These are phyloP conservation scores for Termitomyces sp. DNA, from an alignment of 768 basidiomycete species.

Conservation along the genomic window DNA sequence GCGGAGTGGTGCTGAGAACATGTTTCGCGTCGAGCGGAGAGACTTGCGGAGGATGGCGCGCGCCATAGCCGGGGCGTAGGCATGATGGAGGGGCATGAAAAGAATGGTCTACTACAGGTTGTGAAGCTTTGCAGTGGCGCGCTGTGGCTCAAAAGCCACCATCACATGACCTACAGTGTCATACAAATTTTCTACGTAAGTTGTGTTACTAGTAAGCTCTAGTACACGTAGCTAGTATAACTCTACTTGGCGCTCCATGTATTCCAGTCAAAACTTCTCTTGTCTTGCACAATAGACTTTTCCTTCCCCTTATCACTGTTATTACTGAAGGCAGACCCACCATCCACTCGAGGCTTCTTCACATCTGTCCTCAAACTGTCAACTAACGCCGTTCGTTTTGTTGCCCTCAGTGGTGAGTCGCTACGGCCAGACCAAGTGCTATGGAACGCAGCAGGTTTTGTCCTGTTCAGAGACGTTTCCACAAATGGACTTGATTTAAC, in stretches of 20 bases:
- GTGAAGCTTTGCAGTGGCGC: not conserved
- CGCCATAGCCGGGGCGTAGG: conserved; percentile 12
- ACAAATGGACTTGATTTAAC: not conserved
- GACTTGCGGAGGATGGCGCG: conserved; percentile 16
- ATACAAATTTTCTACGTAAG: too few relatives aligned
- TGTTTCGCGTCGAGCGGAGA: conserved; percentile 7
- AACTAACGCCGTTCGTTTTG: not conserved
- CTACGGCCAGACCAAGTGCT: conserved; percentile 7
- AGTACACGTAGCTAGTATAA: not conserved
- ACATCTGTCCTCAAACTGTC: not conserved
- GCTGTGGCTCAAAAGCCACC: not conserved
- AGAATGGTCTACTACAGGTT: too few relatives aligned
- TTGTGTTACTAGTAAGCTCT: too few relatives aligned
- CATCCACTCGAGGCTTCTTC: conserved; percentile 8
- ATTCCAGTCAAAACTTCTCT: conserved; percentile 22
- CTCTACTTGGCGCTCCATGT: conserved; percentile 13
- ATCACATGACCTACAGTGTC: conserved; percentile 13
- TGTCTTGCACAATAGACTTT: not conserved
- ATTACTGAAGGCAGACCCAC: not conserved
- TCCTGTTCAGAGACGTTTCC: not conserved
- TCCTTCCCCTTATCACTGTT: not conserved
- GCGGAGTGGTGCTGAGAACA: conserved; percentile 22
- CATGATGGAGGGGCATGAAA: conserved; percentile 10
- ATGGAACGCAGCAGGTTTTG: not conserved
- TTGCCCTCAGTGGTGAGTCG: not conserved